Evolutionary conservation across 1,139 yeast genomes (phyloP), one percentile per base, ranked within the genome.

Genomic region (Chernovozyma sophiae-reginae): DNA sequence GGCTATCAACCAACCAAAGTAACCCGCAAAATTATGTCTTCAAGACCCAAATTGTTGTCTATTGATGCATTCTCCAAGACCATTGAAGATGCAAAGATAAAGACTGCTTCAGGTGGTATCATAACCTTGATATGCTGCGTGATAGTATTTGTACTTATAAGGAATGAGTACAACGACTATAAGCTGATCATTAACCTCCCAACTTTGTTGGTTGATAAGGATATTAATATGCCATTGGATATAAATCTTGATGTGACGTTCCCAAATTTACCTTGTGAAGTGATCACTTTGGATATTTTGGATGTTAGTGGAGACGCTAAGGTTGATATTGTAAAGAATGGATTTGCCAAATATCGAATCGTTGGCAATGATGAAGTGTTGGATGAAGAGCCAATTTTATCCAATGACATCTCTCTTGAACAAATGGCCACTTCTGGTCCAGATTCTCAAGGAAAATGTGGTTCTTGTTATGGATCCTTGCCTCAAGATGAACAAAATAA

Each of bases 11-110:
- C n/a, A n/a, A n/a, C n/a, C n/a, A n/a, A n/a, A n/a, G n/a, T n/a
- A n/a, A n/a, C n/a, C n/a, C n/a, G n/a, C n/a, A n/a, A 20, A 20
- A 25, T 25, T 8, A 8, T 13, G 6, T 48, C 59, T 27, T 48
- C 64, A 5, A 68, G 65, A 47, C 76, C 79, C 17, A 65, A 67
- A 43, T 66, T 86, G 45, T 65, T 85, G 39, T 76, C 81, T 30
- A 69, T 85, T 43, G 98, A 92, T 60, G 96, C 95, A 11, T 92
- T 92, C 60, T 81, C 96, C 25, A 90, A 89, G 61, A 87, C 97
- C 5, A 90, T 86, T 32, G 97, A 90, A 51, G 98, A 92, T 58
- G 95, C 96, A 4, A 74, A 86, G 40, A 79, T 92, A 43, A 79
- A 85, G 47, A 92, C 98, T 3, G 73, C 90, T 3, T 74, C 92